A percentile compares a stretch with the other conserved stretches of the same genome.
These are phyloP conservation scores for Calamus simplicifolius DNA, from an alignment of 176 grass and related monocot species.

Conservation along the genomic window DNA sequence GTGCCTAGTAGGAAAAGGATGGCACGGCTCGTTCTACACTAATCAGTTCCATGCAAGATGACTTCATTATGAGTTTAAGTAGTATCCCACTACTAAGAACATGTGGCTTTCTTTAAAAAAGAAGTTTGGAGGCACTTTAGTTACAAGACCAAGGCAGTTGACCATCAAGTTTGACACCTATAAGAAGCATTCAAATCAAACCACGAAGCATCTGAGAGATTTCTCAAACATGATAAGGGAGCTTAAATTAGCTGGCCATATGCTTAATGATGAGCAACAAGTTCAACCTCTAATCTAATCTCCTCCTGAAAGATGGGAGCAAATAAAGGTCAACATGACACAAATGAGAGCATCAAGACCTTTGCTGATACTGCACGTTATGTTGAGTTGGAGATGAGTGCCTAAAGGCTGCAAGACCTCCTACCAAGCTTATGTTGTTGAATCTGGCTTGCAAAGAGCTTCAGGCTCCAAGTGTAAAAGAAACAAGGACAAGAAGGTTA, in stretches of 20 bases:
- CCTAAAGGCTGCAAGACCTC: neutral
- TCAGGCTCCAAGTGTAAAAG: neutral
- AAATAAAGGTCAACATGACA: neutral
- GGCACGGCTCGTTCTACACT: too few relatives aligned
- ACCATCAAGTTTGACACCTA: too few relatives aligned
- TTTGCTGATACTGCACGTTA: constrained; percentile 3
- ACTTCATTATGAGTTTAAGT: too few relatives aligned
- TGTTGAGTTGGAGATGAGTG: neutral
- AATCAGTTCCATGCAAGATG: too few relatives aligned
- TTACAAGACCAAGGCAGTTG: too few relatives aligned
- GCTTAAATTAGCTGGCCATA: neutral
- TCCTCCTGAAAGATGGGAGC: neutral
- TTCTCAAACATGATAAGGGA: neutral
- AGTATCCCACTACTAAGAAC: too few relatives aligned
- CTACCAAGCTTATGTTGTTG: neutral
- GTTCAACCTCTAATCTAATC: constrained; percentile 7
- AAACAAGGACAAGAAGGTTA: neutral
- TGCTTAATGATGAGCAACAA: constrained; percentile 3
- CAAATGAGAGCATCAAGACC: constrained; percentile 11
- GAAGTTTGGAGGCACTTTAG: too few relatives aligned
- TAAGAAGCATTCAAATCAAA: too few relatives aligned
- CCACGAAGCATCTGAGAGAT: neutral
- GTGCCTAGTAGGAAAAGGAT: too few relatives aligned
- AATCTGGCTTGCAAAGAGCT: neutral
- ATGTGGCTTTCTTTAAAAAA: neutral